These are phyloP conservation scores for Xerocomellus chrysenteron DNA, from an alignment of 768 basidiomycete species.

Conservation along the genomic window DNA sequence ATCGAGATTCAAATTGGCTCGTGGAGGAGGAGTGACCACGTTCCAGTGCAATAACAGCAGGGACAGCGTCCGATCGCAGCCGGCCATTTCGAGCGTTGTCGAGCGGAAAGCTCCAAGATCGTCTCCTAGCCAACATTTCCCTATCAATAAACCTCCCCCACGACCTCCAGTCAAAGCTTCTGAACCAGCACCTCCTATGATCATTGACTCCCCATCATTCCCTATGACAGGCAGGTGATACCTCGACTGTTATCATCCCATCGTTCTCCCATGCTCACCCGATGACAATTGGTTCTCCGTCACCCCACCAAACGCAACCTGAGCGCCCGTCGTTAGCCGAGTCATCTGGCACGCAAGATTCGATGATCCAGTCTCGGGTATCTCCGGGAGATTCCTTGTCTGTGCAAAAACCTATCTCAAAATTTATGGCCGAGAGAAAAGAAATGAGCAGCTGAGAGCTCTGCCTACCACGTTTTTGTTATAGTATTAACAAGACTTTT, in stretches of 20 bases:
- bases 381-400: background rate
- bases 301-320: conserved; percentile 11
- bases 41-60: conserved; percentile 23
- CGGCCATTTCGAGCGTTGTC: conserved; percentile 23
- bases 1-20: conserved; percentile 48
- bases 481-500: background rate
- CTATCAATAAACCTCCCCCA: conserved; percentile 15
- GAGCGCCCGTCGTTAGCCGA: conserved; percentile 27
- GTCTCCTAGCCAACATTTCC: conserved; percentile 11
- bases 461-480: background rate
- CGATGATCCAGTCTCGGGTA: background rate
- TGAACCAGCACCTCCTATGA: conserved; percentile 6
- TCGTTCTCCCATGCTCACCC: conserved; percentile 3
- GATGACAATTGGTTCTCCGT: conserved; percentile 16
- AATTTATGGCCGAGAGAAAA: conserved; percentile 35
- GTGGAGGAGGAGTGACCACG: conserved; percentile 10
- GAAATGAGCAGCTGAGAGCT: conserved; percentile 1
- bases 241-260: background rate
- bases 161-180: conserved; percentile 1
- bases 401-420: conserved; percentile 25
- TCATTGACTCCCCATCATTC: conserved; percentile 22
- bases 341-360: conserved; percentile 13
- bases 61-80: conserved; percentile 38
- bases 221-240: conserved; percentile 1
- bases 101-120: conserved; percentile 22